A percentile compares a stretch with the other conserved stretches of the same genome.
phyloP scores from a whole-genome alignment of 1,284 basidiomycete genomes.

The Fomitopsis betulina region DNA sequence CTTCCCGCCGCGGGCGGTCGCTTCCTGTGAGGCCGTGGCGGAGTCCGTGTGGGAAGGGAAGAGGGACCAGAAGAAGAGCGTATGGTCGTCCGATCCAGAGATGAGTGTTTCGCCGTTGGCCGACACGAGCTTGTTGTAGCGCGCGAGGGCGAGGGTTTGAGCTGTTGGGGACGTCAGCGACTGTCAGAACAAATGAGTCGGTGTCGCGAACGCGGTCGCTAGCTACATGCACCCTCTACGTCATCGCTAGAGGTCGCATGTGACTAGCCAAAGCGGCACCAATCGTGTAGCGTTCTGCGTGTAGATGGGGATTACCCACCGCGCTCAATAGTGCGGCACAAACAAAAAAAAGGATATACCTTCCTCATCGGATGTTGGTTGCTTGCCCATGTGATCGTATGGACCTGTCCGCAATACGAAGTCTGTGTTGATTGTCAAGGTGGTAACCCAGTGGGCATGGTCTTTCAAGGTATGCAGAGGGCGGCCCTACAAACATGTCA shows the following conservation, averaged over 20 bases:
- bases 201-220: background rate
- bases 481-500: conserved; percentile 44
- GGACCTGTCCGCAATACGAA: conserved; percentile 94
- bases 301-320: background rate
- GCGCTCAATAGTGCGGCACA: background rate
- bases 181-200: background rate
- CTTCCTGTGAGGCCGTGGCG: conserved; percentile 29
- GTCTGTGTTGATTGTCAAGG: conserved; percentile 92
- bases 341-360: conserved; percentile 36
- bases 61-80: conserved; percentile 89
- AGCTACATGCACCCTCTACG: background rate
- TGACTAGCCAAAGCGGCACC: background rate
- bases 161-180: conserved; percentile 39
- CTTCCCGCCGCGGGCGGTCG: conserved; percentile 40
- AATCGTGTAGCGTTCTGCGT: background rate
- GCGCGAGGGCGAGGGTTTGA: conserved; percentile 66
- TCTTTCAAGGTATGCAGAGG: conserved; percentile 80
- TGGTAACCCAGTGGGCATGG: conserved; percentile 99
- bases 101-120: conserved; percentile 82
- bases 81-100: conserved; percentile 93
- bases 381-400: conserved; percentile 84
- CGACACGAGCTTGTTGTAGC: conserved; percentile 69
- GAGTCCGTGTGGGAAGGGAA: conserved; percentile 44
- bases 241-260: background rate
- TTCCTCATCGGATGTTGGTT: conserved; percentile 74